Percentiles rank a stretch among this genome's conserved stretches.
Evolutionary conservation across 805 yeast species (phyloP).

Genomic region (Saccharomycopsis synnaedendra): DNA sequence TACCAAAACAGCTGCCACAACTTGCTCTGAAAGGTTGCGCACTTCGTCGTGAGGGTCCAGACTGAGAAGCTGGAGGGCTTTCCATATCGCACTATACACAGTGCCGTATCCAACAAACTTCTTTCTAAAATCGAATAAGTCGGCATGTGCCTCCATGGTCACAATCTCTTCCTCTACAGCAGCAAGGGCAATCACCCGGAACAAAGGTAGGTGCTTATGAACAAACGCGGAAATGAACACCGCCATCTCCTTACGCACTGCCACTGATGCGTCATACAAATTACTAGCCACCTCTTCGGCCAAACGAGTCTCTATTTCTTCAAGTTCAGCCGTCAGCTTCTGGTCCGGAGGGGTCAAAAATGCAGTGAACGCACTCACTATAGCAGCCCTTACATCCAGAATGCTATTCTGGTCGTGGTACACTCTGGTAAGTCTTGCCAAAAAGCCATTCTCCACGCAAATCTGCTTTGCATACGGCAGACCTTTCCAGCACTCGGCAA

Average conservation of each 20-base stretch:
- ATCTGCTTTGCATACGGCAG: conserved; percentile 68
- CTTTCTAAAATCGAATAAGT: conserved; percentile 52
- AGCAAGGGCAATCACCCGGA: conserved; percentile 77
- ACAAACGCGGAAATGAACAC: conserved; percentile 70
- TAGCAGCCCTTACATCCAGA: conserved; percentile 88
- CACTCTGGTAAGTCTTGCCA: conserved; percentile 42
- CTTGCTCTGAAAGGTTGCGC: conserved; percentile 23
- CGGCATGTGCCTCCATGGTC: conserved; percentile 47
- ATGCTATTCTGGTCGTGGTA: conserved; percentile 64
- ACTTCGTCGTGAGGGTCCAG: conserved; percentile 87
- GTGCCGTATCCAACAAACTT: conserved; percentile 80
- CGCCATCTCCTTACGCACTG: conserved; percentile 78
- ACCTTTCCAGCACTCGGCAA: conserved; percentile 65
- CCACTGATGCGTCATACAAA: conserved; percentile 78
- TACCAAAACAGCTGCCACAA: conserved; percentile 22
- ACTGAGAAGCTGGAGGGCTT: conserved; percentile 63
- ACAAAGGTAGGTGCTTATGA: conserved; percentile 55
- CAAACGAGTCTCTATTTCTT: conserved; percentile 57
- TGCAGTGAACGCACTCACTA: conserved; percentile 59
- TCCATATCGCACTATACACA: conserved; percentile 79
- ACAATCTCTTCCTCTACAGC: conserved; percentile 74
- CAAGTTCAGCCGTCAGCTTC: conserved; percentile 28
- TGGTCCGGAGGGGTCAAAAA: conserved; percentile 22
- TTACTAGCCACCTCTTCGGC: conserved; percentile 57
- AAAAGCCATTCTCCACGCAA: conserved; percentile 51